Evolutionary conservation across 805 yeast genomes (phyloP).

Genomic region (Candida silvatica): DNA sequence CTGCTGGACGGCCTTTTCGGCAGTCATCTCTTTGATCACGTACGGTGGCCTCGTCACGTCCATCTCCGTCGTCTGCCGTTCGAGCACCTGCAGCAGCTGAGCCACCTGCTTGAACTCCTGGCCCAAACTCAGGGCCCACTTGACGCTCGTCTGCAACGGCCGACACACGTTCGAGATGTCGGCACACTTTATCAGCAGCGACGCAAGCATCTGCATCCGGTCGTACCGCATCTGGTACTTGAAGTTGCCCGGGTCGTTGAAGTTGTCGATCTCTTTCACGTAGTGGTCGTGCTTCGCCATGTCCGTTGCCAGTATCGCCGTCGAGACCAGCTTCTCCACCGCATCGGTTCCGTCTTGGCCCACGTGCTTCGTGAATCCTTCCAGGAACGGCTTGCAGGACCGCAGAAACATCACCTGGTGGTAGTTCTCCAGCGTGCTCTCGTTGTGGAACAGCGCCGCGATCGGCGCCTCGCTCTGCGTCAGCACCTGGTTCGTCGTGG

Average conservation of each 20-base stretch:
- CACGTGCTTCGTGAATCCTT: constrained; percentile 21
- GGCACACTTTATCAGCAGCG: constrained; percentile 82
- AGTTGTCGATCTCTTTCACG: constrained; percentile 41
- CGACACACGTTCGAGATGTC: constrained; percentile 92
- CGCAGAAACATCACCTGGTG: constrained; percentile 61
- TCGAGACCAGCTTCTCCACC: constrained; percentile 7
- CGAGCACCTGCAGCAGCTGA: constrained; percentile 32
- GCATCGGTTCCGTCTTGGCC: constrained; percentile 29
- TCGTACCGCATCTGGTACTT: constrained; percentile 10
- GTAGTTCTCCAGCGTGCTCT: constrained; percentile 74
- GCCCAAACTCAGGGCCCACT: constrained; percentile 80
- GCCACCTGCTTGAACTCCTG: constrained; percentile 70
- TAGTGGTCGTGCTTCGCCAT: constrained; percentile 84
- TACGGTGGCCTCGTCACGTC: constrained; percentile 25
- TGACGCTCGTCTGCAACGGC: constrained; percentile 62
- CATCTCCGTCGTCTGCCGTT: constrained; percentile 25
- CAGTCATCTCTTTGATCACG: constrained; percentile 21
- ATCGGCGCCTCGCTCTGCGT: constrained; percentile 52
- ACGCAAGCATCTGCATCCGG: constrained; percentile 37
- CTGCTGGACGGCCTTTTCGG: constrained; percentile 32
- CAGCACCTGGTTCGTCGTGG: constrained; percentile 77
- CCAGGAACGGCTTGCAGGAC: constrained; percentile 20
- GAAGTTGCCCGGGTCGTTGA: constrained; percentile 14
- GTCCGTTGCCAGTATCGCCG: constrained; percentile 70
- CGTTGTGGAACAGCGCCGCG: constrained; percentile 49